A percentile compares a stretch with the other conserved stretches of the same genome.
Evolutionary conservation across 306 rosid species (phyloP).

Genomic region (Quercus bicolor): DNA sequence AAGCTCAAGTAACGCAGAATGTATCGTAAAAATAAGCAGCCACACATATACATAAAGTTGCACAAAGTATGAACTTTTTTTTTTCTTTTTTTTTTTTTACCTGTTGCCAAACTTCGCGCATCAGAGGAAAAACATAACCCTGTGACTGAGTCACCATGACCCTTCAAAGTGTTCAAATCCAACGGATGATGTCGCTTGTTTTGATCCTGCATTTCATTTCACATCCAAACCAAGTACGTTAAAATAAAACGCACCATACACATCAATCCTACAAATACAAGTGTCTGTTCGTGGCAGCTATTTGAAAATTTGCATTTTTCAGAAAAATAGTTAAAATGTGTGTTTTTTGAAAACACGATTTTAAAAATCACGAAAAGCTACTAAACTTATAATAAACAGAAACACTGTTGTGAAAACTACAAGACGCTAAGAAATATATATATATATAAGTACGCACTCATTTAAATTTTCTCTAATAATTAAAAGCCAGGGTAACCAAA

Average conservation of each 20-base stretch:
- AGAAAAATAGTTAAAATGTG: too few relatives aligned
- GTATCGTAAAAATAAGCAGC: background rate
- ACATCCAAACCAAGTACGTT: slow-evolving; percentile 12
- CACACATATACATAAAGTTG: background rate
- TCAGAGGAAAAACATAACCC: slow-evolving; percentile 80
- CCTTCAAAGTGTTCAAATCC: slow-evolving; percentile 97
- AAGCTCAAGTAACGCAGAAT: background rate
- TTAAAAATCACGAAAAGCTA: background rate
- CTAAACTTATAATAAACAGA: background rate
- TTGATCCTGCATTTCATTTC: slow-evolving; percentile 46
- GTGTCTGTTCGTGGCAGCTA: too few relatives aligned
- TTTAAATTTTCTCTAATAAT: background rate
- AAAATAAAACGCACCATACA: background rate
- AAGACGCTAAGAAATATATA: background rate
- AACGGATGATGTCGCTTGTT: slow-evolving; percentile 88
- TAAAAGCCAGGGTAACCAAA: background rate
- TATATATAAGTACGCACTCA: too few relatives aligned
- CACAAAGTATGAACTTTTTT: background rate
- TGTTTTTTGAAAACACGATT: too few relatives aligned
- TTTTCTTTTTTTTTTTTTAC: slow-evolving; percentile 24
- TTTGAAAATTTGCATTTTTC: too few relatives aligned
- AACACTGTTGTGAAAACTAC: background rate
- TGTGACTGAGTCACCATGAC: slow-evolving; percentile 86
- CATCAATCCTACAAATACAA: background rate
- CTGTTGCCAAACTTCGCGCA: slow-evolving; percentile 73